Evolutionary conservation across 129 eudicot species (phyloP).

Genomic region (Flaveria ramosissima): DNA sequence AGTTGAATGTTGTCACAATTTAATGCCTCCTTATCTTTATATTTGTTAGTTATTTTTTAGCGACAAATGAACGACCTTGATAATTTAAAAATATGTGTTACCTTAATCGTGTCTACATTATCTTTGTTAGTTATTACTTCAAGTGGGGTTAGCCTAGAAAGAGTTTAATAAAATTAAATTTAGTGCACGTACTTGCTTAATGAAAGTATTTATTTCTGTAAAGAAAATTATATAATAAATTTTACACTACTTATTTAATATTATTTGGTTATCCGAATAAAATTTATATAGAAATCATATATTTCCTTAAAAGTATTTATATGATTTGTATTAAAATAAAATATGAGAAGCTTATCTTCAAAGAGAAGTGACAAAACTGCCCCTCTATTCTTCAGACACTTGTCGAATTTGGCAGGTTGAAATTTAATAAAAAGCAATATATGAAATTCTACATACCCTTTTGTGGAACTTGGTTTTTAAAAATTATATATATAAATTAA

Average conservation of each 20-base stretch:
- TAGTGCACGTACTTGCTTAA: no score
- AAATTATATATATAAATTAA: background rate
- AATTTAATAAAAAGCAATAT: background rate
- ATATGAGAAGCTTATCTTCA: background rate
- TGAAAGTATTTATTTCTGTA: no score
- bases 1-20: constrained; percentile 4
- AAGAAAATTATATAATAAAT: no score
- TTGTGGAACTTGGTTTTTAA: background rate
- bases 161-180: background rate
- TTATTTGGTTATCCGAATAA: background rate
- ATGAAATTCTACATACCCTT: background rate
- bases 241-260: no score
- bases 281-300: background rate
- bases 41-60: no score
- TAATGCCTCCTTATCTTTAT: background rate
- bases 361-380: background rate
- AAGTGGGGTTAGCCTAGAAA: background rate
- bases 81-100: no score
- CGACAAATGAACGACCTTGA: no score
- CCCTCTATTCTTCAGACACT: background rate
- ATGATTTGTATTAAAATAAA: no score
- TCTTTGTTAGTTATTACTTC: constrained; percentile 7
- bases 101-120: background rate
- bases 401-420: background rate
- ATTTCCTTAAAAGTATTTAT: background rate